Percentiles rank a stretch among this genome's conserved stretches.
Evolutionary conservation across 768 basidiomycete species (phyloP).

Genomic region (Kwoniella sp.): DNA sequence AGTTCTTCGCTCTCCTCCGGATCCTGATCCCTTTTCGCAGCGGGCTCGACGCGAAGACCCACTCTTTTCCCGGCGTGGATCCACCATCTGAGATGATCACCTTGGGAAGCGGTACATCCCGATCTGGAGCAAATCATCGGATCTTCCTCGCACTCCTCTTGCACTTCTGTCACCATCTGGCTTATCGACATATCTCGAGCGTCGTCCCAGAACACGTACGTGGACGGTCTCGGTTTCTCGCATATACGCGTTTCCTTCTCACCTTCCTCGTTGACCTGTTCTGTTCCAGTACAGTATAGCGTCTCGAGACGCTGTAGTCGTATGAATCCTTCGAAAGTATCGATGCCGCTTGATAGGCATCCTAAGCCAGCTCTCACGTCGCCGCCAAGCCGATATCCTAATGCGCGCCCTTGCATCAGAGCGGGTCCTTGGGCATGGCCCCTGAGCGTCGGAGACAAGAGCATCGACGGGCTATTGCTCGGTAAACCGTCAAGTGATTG

Average conservation of each 20-base stretch:
- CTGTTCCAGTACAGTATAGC: slow-evolving; percentile 27
- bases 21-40: background rate
- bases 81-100: slow-evolving; percentile 36
- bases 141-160: slow-evolving; percentile 20
- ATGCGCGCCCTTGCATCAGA: slow-evolving; percentile 27
- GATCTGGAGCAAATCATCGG: slow-evolving; percentile 21
- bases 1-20: background rate
- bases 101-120: slow-evolving; percentile 23
- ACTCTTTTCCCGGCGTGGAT: slow-evolving; percentile 34
- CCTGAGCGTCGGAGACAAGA: slow-evolving; percentile 2
- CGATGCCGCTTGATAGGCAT: slow-evolving; percentile 24
- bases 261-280: background rate
- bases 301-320: slow-evolving; percentile 39
- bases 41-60: slow-evolving; percentile 10
- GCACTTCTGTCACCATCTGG: slow-evolving; percentile 18
- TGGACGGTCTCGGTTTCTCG: slow-evolving; percentile 14
- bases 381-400: slow-evolving; percentile 43
- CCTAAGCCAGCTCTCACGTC: slow-evolving; percentile 45
- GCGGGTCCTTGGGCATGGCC: slow-evolving; percentile 1
- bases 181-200: slow-evolving; percentile 27
- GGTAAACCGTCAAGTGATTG: slow-evolving; percentile 14
- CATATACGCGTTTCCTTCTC: slow-evolving; percentile 20
- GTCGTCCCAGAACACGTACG: slow-evolving; percentile 28
- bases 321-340: slow-evolving; percentile 42
- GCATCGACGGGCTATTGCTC: background rate